These are phyloP conservation scores for Neocallimastix lanati DNA, from an alignment of 192 early-diverging fungal species.

Conservation along the genomic window DNA sequence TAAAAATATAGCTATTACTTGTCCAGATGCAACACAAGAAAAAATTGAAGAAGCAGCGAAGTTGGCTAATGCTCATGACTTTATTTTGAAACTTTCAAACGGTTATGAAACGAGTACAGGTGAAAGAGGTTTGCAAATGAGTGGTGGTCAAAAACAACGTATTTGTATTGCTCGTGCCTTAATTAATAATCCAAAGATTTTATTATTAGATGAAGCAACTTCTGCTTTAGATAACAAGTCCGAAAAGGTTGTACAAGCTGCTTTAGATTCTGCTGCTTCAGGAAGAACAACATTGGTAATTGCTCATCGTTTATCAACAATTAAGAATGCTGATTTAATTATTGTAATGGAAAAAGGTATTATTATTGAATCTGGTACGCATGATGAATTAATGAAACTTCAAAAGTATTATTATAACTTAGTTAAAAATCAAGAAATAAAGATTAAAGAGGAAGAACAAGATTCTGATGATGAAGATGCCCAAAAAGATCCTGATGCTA, in stretches of 20 bases:
- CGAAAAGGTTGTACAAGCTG: neutral
- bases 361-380: conserved; percentile 18
- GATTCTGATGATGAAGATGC: neutral
- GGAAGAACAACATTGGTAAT: neutral
- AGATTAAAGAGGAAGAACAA: neutral
- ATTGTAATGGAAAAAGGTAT: conserved; percentile 15
- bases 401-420: neutral
- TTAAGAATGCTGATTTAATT: conserved; percentile 18
- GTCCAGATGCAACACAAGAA: conserved; percentile 4
- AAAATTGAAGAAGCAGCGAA: conserved; percentile 37
- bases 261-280: neutral
- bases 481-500: neutral
- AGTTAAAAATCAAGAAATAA: neutral
- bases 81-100: conserved; percentile 45
- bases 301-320: conserved; percentile 5
- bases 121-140: too few relatives aligned
- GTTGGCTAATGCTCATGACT: conserved; percentile 56
- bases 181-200: too few relatives aligned
- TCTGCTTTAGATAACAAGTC: too few relatives aligned
- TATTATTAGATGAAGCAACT: too few relatives aligned
- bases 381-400: conserved; percentile 5
- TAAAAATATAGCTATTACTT: neutral
- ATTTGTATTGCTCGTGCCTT: too few relatives aligned
- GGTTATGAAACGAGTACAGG: too few relatives aligned
- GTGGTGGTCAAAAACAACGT: too few relatives aligned